Base-by-base conservation (phyloP, 75 land plant species). In the Pseudotsuga menziesii region DNA sequence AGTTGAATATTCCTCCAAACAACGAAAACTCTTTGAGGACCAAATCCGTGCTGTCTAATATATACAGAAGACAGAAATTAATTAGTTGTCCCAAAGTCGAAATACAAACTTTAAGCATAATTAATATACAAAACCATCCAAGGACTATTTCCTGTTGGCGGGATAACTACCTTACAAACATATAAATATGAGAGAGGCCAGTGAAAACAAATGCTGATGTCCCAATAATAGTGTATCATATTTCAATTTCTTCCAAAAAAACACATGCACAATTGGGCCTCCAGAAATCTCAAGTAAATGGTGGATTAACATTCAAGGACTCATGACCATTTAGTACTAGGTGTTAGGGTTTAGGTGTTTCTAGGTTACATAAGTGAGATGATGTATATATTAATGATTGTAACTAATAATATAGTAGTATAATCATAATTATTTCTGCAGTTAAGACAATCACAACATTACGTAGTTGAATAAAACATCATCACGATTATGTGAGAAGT, bases 11-110 rank as follows among this genome's bases (percentile, higher is more conserved):
- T 94, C 91, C 78, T 87, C 92, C 86, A 91, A 56, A 61, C 90
- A 91, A 58, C 82, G 85, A 73, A 80, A 88, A 56, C 81, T 84
- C 55, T 82, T 85, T 56, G 86, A 63, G 72, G 89, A 93, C 98
- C 98, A 95, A 12, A 94, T 79, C 9, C 89, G 82, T 75, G 88
- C 69, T 16, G 84, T 86, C 98, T 95, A 76, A 77, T 27, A 63
- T 39, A 39, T 39, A 39, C 13, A 39, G 20, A 67, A 39, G 22
- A 69, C 14, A 39, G 4, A 69, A 39, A 69, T 36, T 29, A 36
- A 67, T 36, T 17, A 19, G 48, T 36, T 67, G 20, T 41, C 23
- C 22, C 39, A 20, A 19, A 15, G 3, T 16, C 19, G 3, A 20
- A 69, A 69, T 1, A 22, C 20, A 67, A 20, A 69, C 7, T 36